Conservation (phyloP, 202 grass and related monocot genomes). For the Musa balbisiana region DNA sequence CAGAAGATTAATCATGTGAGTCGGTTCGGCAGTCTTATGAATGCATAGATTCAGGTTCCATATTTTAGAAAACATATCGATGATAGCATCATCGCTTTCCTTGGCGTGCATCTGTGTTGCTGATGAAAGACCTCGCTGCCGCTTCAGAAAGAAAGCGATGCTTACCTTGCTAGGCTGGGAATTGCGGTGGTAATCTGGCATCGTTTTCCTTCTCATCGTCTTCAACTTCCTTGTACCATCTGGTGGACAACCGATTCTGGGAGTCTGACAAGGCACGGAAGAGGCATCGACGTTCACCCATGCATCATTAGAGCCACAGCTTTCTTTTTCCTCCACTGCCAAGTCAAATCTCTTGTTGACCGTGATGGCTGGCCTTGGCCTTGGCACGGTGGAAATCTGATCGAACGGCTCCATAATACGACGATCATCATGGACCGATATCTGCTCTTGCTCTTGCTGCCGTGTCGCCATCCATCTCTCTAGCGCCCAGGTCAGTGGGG, state of each 20-base stretch:
- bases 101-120: not conserved
- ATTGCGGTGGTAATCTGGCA: slow-evolving; percentile 33
- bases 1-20: too few species aligned
- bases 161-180: slow-evolving; percentile 65
- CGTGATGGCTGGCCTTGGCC: slow-evolving; percentile 42
- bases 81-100: not conserved
- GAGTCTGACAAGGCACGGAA: slow-evolving; percentile 30
- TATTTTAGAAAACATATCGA: too few species aligned
- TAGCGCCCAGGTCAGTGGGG: slow-evolving; percentile 64
- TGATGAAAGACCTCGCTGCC: not conserved
- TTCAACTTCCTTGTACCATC: slow-evolving; percentile 44
- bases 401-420: slow-evolving; percentile 34
- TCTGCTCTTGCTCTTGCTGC: slow-evolving; percentile 28
- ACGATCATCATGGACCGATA: slow-evolving; percentile 34
- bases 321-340: slow-evolving; percentile 75
- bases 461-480: slow-evolving; percentile 98
- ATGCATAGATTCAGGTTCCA: too few species aligned
- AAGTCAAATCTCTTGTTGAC: slow-evolving; percentile 45
- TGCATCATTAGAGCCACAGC: slow-evolving; percentile 90
- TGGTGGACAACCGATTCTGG: slow-evolving; percentile 36
- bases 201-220: slow-evolving; percentile 38
- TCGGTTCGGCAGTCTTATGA: too few species aligned
- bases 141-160: not conserved
- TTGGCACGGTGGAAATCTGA: slow-evolving; percentile 23
- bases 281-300: slow-evolving; percentile 73